phyloP scores from a whole-genome alignment of 1,284 basidiomycete genomes.

The Rhodofomes roseus region DNA sequence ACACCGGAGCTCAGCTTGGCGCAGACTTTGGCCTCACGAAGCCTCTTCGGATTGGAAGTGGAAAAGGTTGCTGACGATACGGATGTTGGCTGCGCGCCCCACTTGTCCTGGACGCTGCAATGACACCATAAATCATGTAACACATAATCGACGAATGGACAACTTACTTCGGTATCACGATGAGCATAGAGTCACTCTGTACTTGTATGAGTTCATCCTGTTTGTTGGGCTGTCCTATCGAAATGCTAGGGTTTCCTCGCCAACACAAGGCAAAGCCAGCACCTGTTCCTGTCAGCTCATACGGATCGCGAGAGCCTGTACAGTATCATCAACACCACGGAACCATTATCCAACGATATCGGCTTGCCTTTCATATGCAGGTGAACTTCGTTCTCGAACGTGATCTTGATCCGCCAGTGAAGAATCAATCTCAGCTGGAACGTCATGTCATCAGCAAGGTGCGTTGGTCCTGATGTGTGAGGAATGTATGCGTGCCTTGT shows the following conservation, averaged over 20 bases:
- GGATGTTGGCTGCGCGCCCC: slow-evolving; percentile 13
- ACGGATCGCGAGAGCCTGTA: slow-evolving; percentile 84
- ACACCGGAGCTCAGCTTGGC: slow-evolving; percentile 87
- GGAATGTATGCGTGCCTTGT: slow-evolving; percentile 50
- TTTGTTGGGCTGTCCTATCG: slow-evolving; percentile 72
- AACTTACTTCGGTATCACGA: slow-evolving; percentile 80
- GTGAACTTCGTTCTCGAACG: slow-evolving; percentile 75
- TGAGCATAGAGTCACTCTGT: slow-evolving; percentile 73
- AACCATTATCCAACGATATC: neutral
- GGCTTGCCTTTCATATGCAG: slow-evolving; percentile 79
- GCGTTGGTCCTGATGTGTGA: neutral
- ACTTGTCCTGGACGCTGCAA: slow-evolving; percentile 28
- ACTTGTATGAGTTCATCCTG: slow-evolving; percentile 86
- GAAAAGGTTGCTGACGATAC: neutral
- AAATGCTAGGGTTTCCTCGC: slow-evolving; percentile 73
- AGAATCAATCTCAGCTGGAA: slow-evolving; percentile 75
- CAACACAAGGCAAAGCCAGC: slow-evolving; percentile 90
- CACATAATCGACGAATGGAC: neutral
- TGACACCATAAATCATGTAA: neutral
- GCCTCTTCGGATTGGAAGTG: slow-evolving; percentile 10
- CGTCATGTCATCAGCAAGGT: neutral
- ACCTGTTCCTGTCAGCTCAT: slow-evolving; percentile 69
- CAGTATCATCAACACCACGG: slow-evolving; percentile 14
- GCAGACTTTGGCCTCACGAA: slow-evolving; percentile 50
- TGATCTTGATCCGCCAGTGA: slow-evolving; percentile 78